These are phyloP conservation scores for Ogataea nitratoaversa DNA, from an alignment of 805 yeast species.

Conservation along the genomic window DNA sequence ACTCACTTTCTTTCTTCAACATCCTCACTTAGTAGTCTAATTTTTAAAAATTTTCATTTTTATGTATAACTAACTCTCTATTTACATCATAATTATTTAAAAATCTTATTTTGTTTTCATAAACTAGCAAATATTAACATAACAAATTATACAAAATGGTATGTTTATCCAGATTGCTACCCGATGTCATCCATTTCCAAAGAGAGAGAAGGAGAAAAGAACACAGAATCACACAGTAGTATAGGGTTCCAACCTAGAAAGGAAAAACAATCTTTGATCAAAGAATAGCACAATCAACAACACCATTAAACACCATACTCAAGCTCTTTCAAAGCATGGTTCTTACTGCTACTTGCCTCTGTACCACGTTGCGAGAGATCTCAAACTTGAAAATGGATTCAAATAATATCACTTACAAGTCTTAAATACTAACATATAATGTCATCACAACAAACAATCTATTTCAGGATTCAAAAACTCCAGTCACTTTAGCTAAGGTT, in stretches of 20 bases:
- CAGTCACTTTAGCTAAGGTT: conserved; percentile 99
- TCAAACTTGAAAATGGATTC: no score
- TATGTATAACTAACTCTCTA: conserved; percentile 3
- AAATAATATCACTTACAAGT: no score
- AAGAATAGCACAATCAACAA: no score
- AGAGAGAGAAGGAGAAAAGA: no score
- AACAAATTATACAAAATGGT: conserved; percentile 15
- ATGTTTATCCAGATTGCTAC: conserved; percentile 9
- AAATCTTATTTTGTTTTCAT: background rate
- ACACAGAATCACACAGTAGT: no score
- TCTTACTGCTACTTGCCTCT: no score
- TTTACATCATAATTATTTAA: background rate
- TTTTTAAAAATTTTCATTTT: conserved; percentile 4
- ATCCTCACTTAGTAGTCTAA: background rate
- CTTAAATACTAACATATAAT: conserved; percentile 6
- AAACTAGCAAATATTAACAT: conserved; percentile 1
- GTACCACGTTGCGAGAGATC: no score
- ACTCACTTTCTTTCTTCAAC: background rate
- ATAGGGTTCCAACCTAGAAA: no score
- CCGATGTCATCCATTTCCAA: background rate
- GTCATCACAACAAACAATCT: background rate
- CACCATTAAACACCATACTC: no score
- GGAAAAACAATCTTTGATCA: no score
- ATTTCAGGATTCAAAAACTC: conserved; percentile 61
- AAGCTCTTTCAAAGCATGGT: no score